Percentiles rank a stretch among this genome's conserved stretches.
These are phyloP conservation scores for Linum lewisii DNA, from an alignment of 345 rosid genomes.

Conservation along the genomic window DNA sequence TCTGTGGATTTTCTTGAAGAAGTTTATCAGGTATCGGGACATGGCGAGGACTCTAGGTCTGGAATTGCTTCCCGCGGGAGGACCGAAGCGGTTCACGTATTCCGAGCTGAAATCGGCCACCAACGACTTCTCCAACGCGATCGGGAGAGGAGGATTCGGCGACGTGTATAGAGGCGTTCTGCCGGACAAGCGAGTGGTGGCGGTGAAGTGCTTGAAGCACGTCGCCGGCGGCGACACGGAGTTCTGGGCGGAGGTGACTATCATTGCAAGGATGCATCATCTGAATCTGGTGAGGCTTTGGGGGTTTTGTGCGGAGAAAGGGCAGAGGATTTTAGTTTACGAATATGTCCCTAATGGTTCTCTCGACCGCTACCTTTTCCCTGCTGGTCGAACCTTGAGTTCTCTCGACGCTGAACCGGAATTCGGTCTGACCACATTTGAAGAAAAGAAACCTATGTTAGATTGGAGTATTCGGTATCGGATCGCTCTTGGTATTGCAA, in stretches of 20 bases:
- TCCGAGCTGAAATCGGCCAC: slow-evolving; percentile 56
- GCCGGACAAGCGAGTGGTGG: slow-evolving; percentile 46
- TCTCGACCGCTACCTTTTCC: slow-evolving; percentile 27
- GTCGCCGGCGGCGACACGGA: slow-evolving; percentile 46
- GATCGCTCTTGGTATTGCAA: slow-evolving; percentile 23
- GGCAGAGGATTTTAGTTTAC: slow-evolving; percentile 23
- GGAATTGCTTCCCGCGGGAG: slow-evolving; percentile 57
- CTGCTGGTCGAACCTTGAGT: slow-evolving; percentile 10
- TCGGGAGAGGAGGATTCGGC: slow-evolving; percentile 62
- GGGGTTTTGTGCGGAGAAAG: slow-evolving; percentile 29
- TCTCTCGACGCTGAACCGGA: slow-evolving; percentile 6
- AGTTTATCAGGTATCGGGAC: slow-evolving; percentile 55
- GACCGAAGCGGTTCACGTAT: slow-evolving; percentile 48
- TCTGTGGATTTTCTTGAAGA: slow-evolving; percentile 53
- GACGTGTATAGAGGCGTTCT: slow-evolving; percentile 59
- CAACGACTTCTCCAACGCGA: slow-evolving; percentile 31
- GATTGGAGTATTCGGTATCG: slow-evolving; percentile 27
- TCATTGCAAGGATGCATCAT: slow-evolving; percentile 28
- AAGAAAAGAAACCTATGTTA: slow-evolving; percentile 15
- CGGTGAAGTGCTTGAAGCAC: slow-evolving; percentile 54
- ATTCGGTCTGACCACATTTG: slow-evolving; percentile 5
- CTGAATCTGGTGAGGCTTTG: slow-evolving; percentile 26
- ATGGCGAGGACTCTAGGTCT: slow-evolving; percentile 67
- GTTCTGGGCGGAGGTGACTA: slow-evolving; percentile 29
- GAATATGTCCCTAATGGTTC: slow-evolving; percentile 28